These are phyloP conservation scores for Phytophthora pluvialis DNA, from an alignment of 352 stramenopile species.

Conservation along the genomic window DNA sequence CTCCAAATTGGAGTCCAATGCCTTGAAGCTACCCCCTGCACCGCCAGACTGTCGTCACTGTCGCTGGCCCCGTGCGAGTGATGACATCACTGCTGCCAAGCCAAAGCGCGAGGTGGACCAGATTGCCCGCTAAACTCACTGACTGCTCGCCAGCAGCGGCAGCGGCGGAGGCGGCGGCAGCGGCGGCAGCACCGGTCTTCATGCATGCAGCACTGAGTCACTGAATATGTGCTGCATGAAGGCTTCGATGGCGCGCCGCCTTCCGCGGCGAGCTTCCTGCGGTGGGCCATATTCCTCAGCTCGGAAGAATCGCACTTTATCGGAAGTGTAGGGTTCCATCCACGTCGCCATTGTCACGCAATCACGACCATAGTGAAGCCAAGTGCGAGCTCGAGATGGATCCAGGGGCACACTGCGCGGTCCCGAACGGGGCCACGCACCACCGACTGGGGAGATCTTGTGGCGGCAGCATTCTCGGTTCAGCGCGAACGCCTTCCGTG, in stretches of 20 bases:
- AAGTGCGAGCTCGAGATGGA: constrained; percentile 4
- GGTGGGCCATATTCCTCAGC: not conserved
- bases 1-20: not conserved
- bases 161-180: not conserved
- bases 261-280: not conserved
- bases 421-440: not conserved
- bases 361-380: constrained; percentile 18
- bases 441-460: constrained; percentile 1
- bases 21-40: not conserved
- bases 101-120: constrained; percentile 11
- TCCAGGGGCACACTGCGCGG: constrained; percentile 1
- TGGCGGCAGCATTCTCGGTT: too few relatives aligned
- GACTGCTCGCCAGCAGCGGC: not conserved
- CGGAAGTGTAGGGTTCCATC: not conserved
- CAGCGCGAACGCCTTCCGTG: constrained; percentile 28
- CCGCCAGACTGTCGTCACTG: constrained; percentile 29
- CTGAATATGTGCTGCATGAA: not conserved
- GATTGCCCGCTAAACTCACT: constrained; percentile 8
- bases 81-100: constrained; percentile 26
- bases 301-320: not conserved
- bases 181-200: not conserved
- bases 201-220: too few relatives aligned
- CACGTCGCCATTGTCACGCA: constrained; percentile 28
- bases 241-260: not conserved
- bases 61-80: not conserved